Conservation (phyloP, 2,329 filamentous ascomycete species). For the Botrytis deweyae region DNA sequence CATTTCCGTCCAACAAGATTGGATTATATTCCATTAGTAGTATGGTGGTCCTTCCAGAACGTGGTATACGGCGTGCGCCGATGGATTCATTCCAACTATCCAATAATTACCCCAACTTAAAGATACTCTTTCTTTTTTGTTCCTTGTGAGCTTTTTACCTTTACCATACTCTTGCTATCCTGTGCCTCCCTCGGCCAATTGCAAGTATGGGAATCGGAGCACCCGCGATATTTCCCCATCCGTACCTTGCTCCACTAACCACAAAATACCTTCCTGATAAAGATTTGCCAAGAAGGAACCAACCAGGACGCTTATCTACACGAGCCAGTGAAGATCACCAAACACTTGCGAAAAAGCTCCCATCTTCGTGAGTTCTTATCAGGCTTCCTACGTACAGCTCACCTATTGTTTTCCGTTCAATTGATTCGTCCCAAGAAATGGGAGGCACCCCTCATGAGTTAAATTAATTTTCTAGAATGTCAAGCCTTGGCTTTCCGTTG, state of each 20-base stretch:
- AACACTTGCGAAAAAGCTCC: neutral
- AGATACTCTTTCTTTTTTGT: neutral
- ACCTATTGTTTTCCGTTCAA: constrained; percentile 5
- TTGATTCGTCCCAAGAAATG: constrained; percentile 12
- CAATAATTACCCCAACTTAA: constrained; percentile 7
- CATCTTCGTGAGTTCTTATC: constrained; percentile 17
- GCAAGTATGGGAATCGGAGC: constrained; percentile 3
- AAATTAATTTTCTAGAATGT: constrained; percentile 16
- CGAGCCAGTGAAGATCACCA: constrained; percentile 9
- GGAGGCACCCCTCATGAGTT: neutral
- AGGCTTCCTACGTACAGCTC: constrained; percentile 6
- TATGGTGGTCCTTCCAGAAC: neutral
- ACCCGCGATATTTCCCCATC: constrained; percentile 9
- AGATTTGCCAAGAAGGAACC: constrained; percentile 17
- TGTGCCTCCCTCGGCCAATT: constrained; percentile 17
- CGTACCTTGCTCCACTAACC: constrained; percentile 9
- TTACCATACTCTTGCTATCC: neutral
- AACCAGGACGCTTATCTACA: constrained; percentile 21
- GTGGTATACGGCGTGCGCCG: constrained; percentile 17
- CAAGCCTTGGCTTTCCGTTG: constrained; percentile 16
- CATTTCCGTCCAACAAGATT: neutral
- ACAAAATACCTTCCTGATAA: constrained; percentile 20
- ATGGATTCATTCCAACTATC: neutral
- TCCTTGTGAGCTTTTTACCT: neutral
- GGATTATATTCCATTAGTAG: neutral